These are phyloP conservation scores for Trichoderma koningiopsis DNA, from an alignment of 2,329 filamentous ascomycete genomes.

Conservation along the genomic window DNA sequence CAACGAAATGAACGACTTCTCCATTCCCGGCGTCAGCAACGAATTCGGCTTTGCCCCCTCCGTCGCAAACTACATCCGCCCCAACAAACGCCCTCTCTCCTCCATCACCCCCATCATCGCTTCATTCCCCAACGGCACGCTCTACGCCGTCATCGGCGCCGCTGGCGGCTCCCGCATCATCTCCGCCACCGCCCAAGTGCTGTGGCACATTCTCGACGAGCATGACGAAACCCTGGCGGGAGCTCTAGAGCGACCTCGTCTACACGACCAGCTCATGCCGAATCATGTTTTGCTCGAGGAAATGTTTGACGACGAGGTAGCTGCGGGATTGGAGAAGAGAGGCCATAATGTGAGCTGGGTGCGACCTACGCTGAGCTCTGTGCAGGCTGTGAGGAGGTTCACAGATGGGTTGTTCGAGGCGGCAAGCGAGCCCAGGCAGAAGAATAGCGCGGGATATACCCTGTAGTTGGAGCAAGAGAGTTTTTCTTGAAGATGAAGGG, in stretches of 20 bases:
- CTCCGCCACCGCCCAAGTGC: slow-evolving; percentile 72
- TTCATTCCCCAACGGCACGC: slow-evolving; percentile 60
- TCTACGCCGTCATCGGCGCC: slow-evolving; percentile 72
- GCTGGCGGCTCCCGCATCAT: slow-evolving; percentile 85
- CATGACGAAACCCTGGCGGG: slow-evolving; percentile 58
- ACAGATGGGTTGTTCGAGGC: slow-evolving; percentile 74
- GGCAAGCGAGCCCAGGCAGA: slow-evolving; percentile 73
- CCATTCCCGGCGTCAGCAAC: slow-evolving; percentile 75
- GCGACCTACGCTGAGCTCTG: slow-evolving; percentile 63
- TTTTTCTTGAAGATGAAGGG: neutral
- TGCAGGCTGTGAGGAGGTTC: slow-evolving; percentile 67
- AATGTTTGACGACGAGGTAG: slow-evolving; percentile 64
- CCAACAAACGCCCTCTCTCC: slow-evolving; percentile 79
- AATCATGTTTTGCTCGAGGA: slow-evolving; percentile 70
- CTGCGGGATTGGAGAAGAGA: slow-evolving; percentile 60
- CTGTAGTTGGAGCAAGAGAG: slow-evolving; percentile 32
- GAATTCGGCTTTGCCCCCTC: slow-evolving; percentile 84
- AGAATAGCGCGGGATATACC: slow-evolving; percentile 66
- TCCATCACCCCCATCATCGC: slow-evolving; percentile 80
- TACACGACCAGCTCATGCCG: slow-evolving; percentile 83
- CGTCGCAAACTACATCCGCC: slow-evolving; percentile 77
- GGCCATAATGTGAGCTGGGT: slow-evolving; percentile 77
- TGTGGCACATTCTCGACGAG: slow-evolving; percentile 76
- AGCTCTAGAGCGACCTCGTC: slow-evolving; percentile 65
- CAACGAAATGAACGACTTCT: slow-evolving; percentile 78